Evolutionary conservation across 306 rosid species (phyloP).

Genomic region (Casuarina equisetifolia): DNA sequence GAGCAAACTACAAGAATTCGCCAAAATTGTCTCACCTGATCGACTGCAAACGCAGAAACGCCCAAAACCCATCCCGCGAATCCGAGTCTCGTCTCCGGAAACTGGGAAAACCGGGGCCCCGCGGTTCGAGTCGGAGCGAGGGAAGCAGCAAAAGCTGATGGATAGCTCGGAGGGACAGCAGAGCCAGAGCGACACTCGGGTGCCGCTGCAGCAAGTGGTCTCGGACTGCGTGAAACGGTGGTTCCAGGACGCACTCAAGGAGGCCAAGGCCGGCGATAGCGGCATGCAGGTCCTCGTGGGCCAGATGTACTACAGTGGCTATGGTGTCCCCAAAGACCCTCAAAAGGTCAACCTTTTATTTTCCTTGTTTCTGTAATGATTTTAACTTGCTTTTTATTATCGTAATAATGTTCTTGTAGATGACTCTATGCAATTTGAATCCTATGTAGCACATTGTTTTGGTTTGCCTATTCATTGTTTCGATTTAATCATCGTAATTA

Average conservation of each 20-base stretch:
- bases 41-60: slow-evolving; percentile 35
- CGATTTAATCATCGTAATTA: not conserved
- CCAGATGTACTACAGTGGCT: slow-evolving; percentile 75
- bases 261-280: slow-evolving; percentile 68
- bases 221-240: slow-evolving; percentile 75
- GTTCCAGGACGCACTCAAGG: slow-evolving; percentile 82
- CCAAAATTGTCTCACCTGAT: slow-evolving; percentile 50
- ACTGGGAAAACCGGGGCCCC: slow-evolving; percentile 22
- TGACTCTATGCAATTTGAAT: slow-evolving; percentile 1
- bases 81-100: slow-evolving; percentile 38
- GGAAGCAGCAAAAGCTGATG: slow-evolving; percentile 31
- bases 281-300: slow-evolving; percentile 73
- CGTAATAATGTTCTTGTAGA: not conserved
- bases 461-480: not conserved
- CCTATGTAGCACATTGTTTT: not conserved
- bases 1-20: slow-evolving; percentile 43
- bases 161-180: slow-evolving; percentile 33
- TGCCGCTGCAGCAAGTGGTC: slow-evolving; percentile 65
- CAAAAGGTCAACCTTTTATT: slow-evolving; percentile 40
- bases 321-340: slow-evolving; percentile 67
- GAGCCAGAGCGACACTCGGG: slow-evolving; percentile 41
- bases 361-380: not conserved
- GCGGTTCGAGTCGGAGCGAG: slow-evolving; percentile 35
- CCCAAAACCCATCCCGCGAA: slow-evolving; percentile 28
- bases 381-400: not conserved